A percentile compares a stretch with the other conserved stretches of the same genome.
Conservation (phyloP, 1,139 yeast genomes). For the Pichia sp. region DNA sequence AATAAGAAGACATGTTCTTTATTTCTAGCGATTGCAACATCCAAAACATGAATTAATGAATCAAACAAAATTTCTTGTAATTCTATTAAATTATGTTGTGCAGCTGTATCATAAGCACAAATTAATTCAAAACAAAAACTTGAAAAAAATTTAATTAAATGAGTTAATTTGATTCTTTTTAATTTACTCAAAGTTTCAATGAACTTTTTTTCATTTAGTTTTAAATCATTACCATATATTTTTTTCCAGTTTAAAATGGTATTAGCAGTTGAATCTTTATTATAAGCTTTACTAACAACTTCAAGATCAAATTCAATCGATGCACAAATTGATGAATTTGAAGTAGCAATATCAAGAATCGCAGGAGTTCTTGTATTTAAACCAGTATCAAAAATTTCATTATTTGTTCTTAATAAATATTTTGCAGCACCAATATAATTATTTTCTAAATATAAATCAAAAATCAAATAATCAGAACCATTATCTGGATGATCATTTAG, state of each 20-base stretch:
- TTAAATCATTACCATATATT: constrained; percentile 33
- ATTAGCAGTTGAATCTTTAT: constrained; percentile 53
- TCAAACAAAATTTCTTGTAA: constrained; percentile 38
- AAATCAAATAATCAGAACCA: constrained; percentile 42
- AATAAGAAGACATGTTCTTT: constrained; percentile 55
- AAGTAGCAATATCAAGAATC: constrained; percentile 16
- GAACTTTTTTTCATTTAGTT: constrained; percentile 21
- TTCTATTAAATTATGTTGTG: constrained; percentile 18
- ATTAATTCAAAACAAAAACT: constrained; percentile 43
- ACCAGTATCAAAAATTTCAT: constrained; percentile 22
- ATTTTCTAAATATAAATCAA: constrained; percentile 63
- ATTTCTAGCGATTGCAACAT: constrained; percentile 59
- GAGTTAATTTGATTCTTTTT: constrained; percentile 38
- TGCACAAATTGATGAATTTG: constrained; percentile 36
- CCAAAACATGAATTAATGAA: constrained; percentile 54
- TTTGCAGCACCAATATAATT: constrained; percentile 49
- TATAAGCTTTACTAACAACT: constrained; percentile 65
- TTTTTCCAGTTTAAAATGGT: constrained; percentile 52
- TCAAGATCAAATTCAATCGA: constrained; percentile 53
- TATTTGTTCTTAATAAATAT: constrained; percentile 31
- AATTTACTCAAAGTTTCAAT: constrained; percentile 38
- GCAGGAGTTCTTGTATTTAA: constrained; percentile 25
- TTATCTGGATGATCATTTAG: constrained; percentile 21
- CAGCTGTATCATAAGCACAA: constrained; percentile 23
- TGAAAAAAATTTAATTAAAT: constrained; percentile 48